Evolutionary conservation across 208 protist species (phyloP), one percentile per base, ranked within the genome.

Genomic region (Trypanosoma mega): DNA sequence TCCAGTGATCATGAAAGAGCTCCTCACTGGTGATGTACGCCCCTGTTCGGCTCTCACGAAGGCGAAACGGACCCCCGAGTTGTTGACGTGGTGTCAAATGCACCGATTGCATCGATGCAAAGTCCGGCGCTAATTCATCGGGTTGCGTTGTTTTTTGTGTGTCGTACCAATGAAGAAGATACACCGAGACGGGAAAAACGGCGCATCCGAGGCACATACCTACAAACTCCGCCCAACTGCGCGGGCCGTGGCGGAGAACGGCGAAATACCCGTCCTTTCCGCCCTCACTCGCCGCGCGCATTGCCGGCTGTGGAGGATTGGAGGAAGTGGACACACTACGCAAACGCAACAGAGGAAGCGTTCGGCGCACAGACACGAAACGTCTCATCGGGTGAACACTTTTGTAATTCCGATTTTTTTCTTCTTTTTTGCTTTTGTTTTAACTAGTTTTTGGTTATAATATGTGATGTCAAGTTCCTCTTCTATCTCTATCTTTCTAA

Each of bases 1-100:
- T 90, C 85, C 87, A 94, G 46, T 88, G 74, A 54, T 87, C 64
- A 12, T 76, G 50, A 48, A 94, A 90, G 11, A 94, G 41, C 16
- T 92, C 74, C 44, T 76, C 34, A 47, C 86, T 82, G 0, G 80
- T 91, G 31, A 87, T 76, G 29, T 74, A 74, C n/a, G 78, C 57
- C 0, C 86, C 86, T 2, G 76, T 90, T 12, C 60, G 34, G 27
- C 80, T 87, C 29, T 90, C 82, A 7, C 68, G 60, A 41, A 93
- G 50, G 6, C 58, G 29, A 37, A 93, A 93, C 9, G 86, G 86
- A 0, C 86, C 86, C 3, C 86, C 86, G 30, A 93, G 78, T 27
- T 82, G 74, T n/a, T 76, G 58, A 33, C 80, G 83, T 4, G 77
- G 65, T 11, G 60, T 43, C 44, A 82, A 70, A 2, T 31, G 57